phyloP scores from a whole-genome alignment of 805 yeast species.

The Sugiyamaella americana region DNA sequence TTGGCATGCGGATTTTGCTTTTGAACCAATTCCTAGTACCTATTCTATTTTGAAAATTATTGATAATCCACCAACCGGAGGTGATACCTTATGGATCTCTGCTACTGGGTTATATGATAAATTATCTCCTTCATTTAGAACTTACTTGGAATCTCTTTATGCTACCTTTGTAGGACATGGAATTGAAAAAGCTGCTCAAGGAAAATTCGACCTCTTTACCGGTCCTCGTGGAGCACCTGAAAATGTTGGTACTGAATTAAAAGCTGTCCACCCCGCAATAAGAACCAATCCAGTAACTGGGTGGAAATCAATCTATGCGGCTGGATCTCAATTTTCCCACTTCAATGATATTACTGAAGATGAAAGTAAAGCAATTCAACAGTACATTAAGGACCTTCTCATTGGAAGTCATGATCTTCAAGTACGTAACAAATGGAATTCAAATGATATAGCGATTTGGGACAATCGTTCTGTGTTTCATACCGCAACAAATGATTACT shows the following conservation, averaged over 20 bases:
- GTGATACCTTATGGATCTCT: constrained; percentile 51
- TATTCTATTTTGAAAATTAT: constrained; percentile 49
- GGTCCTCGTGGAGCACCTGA: constrained; percentile 26
- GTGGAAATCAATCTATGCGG: constrained; percentile 48
- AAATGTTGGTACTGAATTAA: constrained; percentile 23
- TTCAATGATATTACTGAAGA: constrained; percentile 43
- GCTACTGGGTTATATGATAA: constrained; percentile 50
- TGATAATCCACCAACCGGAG: constrained; percentile 44
- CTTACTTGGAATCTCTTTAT: constrained; percentile 40
- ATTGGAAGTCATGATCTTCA: constrained; percentile 44
- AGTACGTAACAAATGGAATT: constrained; percentile 49
- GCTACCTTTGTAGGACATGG: constrained; percentile 26
- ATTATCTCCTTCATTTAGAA: constrained; percentile 43
- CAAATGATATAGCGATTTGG: constrained; percentile 66
- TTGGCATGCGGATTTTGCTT: constrained; percentile 53
- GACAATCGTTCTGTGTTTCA: constrained; percentile 64
- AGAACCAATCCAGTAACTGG: constrained; percentile 65
- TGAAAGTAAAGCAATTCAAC: constrained; percentile 42
- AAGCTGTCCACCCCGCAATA: constrained; percentile 46
- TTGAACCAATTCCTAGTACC: constrained; percentile 53
- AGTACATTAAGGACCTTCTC: constrained; percentile 44
- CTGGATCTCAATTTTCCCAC: constrained; percentile 48
- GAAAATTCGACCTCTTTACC: constrained; percentile 16
- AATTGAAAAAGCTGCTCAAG: constrained; percentile 21
- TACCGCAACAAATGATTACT: constrained; percentile 54